Percentiles rank a stretch among this genome's conserved stretches.
Conservation (phyloP, 345 rosid genomes). For the Jatropha curcas region DNA sequence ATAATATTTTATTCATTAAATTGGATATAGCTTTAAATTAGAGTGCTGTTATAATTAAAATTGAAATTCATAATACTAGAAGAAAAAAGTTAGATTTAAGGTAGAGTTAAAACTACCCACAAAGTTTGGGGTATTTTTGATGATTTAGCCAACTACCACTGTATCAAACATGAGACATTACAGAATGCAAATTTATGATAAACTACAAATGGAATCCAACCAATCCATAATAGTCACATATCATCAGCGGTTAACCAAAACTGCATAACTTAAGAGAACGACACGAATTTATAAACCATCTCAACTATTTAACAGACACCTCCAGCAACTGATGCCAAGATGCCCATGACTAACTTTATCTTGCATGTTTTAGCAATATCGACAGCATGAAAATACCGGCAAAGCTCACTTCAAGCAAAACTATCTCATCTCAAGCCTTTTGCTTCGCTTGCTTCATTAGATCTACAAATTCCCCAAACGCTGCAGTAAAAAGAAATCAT, state of each 20-base stretch:
- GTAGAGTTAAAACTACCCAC: too few relatives aligned
- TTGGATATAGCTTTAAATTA: too few relatives aligned
- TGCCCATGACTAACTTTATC: not conserved
- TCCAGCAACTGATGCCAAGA: not conserved
- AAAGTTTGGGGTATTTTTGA: too few relatives aligned
- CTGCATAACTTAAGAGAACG: not conserved
- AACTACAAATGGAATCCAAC: not conserved
- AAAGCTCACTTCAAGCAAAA: not conserved
- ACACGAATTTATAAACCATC: not conserved
- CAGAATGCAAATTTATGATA: not conserved
- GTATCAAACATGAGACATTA: too few relatives aligned
- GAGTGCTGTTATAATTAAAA: too few relatives aligned
- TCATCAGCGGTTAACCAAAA: not conserved
- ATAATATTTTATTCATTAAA: too few relatives aligned
- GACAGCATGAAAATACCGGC: not conserved
- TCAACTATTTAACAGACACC: not conserved
- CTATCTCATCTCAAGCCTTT: conserved; percentile 19
- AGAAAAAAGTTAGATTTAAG: too few relatives aligned
- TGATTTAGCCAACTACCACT: too few relatives aligned
- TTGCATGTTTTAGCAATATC: not conserved
- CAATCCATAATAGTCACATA: not conserved
- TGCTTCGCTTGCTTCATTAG: conserved; percentile 26
- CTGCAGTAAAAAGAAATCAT: conserved; percentile 3
- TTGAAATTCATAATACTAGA: too few relatives aligned
- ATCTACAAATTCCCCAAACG: conserved; percentile 31